Evolutionary conservation across 139 green algal species (phyloP).

Genomic region (Trebouxia sp.): DNA sequence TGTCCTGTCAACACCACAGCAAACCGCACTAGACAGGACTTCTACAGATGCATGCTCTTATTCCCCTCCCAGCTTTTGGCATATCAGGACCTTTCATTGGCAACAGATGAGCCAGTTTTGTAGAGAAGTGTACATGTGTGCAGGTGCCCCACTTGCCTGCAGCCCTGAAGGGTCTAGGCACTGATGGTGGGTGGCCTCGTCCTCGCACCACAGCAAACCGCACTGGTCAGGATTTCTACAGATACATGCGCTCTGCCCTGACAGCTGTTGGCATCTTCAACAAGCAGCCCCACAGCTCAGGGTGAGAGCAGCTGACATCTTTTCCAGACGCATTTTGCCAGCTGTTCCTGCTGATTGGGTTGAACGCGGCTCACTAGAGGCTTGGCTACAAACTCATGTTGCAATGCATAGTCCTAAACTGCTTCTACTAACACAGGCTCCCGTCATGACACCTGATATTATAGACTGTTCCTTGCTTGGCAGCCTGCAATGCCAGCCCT

Average conservation of each 20-base stretch:
- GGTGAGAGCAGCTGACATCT: not conserved
- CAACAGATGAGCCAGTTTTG: no score
- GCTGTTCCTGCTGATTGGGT: no score
- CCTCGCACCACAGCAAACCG: not conserved
- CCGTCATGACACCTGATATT: no score
- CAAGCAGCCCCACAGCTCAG: not conserved
- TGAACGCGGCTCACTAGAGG: no score
- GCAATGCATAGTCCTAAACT: no score
- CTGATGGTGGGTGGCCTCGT: not conserved
- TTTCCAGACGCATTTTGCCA: no score
- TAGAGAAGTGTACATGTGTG: no score
- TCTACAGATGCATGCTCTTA: conserved; percentile 43
- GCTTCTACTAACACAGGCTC: no score
- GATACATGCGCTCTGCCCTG: conserved; percentile 43
- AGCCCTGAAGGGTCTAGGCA: not conserved
- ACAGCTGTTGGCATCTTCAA: conserved; percentile 38
- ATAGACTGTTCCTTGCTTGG: no score
- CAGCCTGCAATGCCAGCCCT: no score
- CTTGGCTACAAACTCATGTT: no score
- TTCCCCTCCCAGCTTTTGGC: conserved; percentile 36
- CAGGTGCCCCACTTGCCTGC: conserved; percentile 7
- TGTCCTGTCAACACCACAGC: not conserved
- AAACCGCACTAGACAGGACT: conserved; percentile 12
- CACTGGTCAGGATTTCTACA: conserved; percentile 33
- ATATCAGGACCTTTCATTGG: no score